Base-by-base conservation (phyloP, 352 stramenopile genomes). In the Pseudoperonospora humuli region DNA sequence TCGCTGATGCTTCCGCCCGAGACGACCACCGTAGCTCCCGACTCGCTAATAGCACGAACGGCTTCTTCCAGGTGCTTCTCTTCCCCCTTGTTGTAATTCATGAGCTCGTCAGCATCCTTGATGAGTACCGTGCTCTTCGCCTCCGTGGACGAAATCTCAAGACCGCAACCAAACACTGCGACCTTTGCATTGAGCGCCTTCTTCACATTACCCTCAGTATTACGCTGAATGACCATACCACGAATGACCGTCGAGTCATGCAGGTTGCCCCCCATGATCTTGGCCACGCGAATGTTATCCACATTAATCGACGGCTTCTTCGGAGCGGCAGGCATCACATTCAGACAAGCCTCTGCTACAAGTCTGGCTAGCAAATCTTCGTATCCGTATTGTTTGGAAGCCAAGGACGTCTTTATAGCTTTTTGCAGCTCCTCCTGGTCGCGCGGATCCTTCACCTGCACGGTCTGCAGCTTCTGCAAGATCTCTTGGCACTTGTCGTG, bases 121-220 rank as follows among this genome's bases (percentile, higher is more conserved):
- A 99, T 98, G n/a, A 99, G 77, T 45, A 99, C 96, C 3, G 96
- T 99, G 63, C 96, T 97, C 82, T 99, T 99, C 19, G 96, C 95
- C 68, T 99, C 96, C 1, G 95, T 98, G 27, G 78, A 82, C 34
- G 84, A 96, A 14, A 97, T 89, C 72, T 99, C 96, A 44, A 99
- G 86, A 28, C 94, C 96, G 50, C 92, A 98, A 42, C 86, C 94
- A 67, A 98, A 99, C 19, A 99, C 89, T 3, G 86, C 90, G 35
- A 99, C 74, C 69, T 98, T 99, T 27, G 93, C 94, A 49, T 96
- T 77, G 14, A 86, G 47, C 9, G 76, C 91, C 39, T 93, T 89
- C 57, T 95, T 96, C 15, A 98, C 66, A 14, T 75, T 75, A 13
- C 95, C 96, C 63, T 98, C 94, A 0, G 96, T 73, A 53, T 92